Base-by-base conservation (phyloP, 768 basidiomycete species). In the Termitomyces sp. region DNA sequence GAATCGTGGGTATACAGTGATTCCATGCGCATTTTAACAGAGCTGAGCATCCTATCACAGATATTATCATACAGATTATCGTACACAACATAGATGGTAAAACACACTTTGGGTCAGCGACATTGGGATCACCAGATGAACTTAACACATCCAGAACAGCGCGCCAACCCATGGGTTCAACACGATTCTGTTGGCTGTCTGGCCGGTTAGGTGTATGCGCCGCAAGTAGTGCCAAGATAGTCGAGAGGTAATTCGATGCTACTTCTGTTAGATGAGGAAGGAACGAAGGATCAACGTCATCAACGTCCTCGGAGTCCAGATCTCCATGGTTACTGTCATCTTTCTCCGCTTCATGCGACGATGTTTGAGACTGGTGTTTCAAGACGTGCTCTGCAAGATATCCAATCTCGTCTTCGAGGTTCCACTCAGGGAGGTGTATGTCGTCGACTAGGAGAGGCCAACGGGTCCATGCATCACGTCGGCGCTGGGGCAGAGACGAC, bases 391-490 rank as follows among this genome's bases (percentile, higher is more conserved):
- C 70, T 5, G 78, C 77, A 33, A 91, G 65, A 2, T 76, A 68
- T 23, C 70, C 70, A 9, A 92, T 77, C 70, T 92, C 91, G 62
- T 92, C 90, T 50, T 84, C 78, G 23, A 93, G 72, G 9, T 72
- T 72, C 86, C 86, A 92, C 71, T 90, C 85, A 1, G 91, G 89
- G 9, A 81, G 73, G 26, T 78, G 74, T 16, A 89, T 79, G 64
- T 92, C 88, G 16, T 76, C 74, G 3, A 76, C 64, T 18, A 84
- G 78, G 53, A 91, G 79, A 1, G 91, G 91, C 91, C 91, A 93
- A 7, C 84, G 77, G 0, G 89, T 90, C 89, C 88, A 91, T 0
- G 73, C 74, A 64, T 87, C 82, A 26, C 77, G 67, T 67, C 70
- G 69, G 61, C 66, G 60, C 44, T 64, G 38, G 12, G 36, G 60